These are phyloP conservation scores for Colletotrichum shisoi DNA, from an alignment of 2,329 filamentous ascomycete species.

Conservation along the genomic window DNA sequence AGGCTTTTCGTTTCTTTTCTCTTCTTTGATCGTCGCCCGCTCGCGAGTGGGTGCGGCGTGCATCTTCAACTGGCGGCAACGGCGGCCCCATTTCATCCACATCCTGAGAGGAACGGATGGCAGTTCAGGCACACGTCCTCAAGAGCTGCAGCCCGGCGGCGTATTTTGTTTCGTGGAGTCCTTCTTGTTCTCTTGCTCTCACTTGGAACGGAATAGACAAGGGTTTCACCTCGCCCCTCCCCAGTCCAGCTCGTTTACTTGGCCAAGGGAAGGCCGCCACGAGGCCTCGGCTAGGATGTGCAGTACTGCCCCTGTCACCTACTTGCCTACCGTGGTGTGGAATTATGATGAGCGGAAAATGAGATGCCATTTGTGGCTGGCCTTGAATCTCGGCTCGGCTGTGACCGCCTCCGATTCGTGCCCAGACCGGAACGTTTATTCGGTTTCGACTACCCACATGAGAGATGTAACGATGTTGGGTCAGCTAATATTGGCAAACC, in stretches of 20 bases:
- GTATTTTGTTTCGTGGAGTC: neutral
- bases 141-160: constrained; percentile 4
- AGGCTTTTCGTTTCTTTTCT: neutral
- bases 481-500: neutral
- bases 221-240: neutral
- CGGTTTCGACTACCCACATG: neutral
- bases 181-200: neutral
- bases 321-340: neutral
- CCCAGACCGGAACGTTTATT: neutral
- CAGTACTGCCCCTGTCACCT: neutral
- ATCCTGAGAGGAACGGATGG: constrained; percentile 29
- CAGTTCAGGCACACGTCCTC: constrained; percentile 26
- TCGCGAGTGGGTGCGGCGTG: neutral
- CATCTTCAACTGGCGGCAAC: neutral
- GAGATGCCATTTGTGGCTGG: neutral
- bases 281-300: neutral
- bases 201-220: neutral
- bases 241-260: neutral
- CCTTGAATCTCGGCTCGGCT: neutral
- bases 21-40: constrained; percentile 6
- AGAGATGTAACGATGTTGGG: neutral
- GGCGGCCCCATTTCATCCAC: neutral
- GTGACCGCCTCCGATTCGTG: neutral
- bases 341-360: neutral
- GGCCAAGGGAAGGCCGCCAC: neutral